Evolutionary conservation across 2,329 filamentous ascomycete species (phyloP), one percentile per base, ranked within the genome.

Genomic region (Parastagonospora nodorum): DNA sequence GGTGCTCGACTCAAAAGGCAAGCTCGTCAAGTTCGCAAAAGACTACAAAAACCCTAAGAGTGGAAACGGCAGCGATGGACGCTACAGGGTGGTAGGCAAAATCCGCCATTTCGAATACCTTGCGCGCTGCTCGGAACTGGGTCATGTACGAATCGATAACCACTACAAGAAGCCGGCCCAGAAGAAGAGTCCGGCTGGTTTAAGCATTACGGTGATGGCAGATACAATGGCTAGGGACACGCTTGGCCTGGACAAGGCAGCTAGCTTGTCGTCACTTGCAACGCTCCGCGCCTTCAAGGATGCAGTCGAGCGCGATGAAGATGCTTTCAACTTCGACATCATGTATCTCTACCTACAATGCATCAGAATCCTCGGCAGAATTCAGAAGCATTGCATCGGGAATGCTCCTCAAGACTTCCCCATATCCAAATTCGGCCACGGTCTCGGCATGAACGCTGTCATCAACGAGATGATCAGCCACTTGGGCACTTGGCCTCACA

Each of bases 11-110:
- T 31, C 5, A 48, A 48, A 48, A 24, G 32, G 39, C n/a, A 50
- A 50, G n/a, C 35, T 50, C 15, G n/a, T 10, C 15, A 19, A 15
- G 7, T 42, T 56, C 14, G 45, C 53, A 33, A 39, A 41, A 6
- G 19, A 24, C 19, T 24, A 24, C 19, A 24, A 5, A 5, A 24
- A 24, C 19, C 3, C 19, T 24, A 24, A 5, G 5, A 24, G 5
- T 24, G 19, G 3, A 24, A 5, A 5, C 5, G 19, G 19, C 19
- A 24, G 3, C 5, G 19, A 24, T 5, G 19, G 19, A 24, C 3
- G 19, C 5, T 24, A 24, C 19, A 24, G 5, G 3, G 3, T 24
- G 5, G 5, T 24, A 3, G 5, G 19, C 3, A 24, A 24, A 5
- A 24, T 24, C 19, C 19, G 19, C 19, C 19, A 24, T 5, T 24